These are phyloP conservation scores for Trichoderma citrinoviride DNA, from an alignment of 2,329 filamentous ascomycete species.

Conservation along the genomic window DNA sequence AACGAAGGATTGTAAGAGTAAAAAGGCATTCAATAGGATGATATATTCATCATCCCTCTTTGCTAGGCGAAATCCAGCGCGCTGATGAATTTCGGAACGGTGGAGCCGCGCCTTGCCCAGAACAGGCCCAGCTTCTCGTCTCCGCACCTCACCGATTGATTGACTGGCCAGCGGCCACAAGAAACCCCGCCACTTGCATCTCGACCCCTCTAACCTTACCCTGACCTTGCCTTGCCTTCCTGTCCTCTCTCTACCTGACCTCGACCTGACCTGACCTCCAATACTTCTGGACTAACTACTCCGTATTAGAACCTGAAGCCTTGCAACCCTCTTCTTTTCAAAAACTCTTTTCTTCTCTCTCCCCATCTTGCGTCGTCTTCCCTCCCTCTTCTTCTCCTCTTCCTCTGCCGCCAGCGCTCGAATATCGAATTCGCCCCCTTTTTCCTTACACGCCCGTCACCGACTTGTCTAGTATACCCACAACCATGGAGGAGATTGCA, in stretches of 20 bases:
- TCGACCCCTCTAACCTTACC: slow-evolving; percentile 26
- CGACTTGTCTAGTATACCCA: neutral
- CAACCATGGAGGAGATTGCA: slow-evolving; percentile 92
- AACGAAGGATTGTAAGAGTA: neutral
- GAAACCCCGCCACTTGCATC: slow-evolving; percentile 33
- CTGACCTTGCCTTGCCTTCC: neutral
- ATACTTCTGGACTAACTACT: neutral
- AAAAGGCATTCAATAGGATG: neutral
- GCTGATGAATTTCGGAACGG: slow-evolving; percentile 6
- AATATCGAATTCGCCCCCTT: neutral
- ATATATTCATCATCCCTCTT: neutral
- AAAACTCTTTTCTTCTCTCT: neutral
- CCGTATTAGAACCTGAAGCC: slow-evolving; percentile 12
- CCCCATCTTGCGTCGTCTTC: neutral
- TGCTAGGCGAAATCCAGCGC: neutral
- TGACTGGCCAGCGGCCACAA: slow-evolving; percentile 25
- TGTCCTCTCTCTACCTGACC: too few species aligned
- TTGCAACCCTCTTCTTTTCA: neutral
- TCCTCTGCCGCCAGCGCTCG: neutral
- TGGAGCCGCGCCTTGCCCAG: neutral
- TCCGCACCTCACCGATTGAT: slow-evolving; percentile 31
- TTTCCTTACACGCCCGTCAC: slow-evolving; percentile 18
- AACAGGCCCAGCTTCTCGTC: neutral
- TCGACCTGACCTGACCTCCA: too few species aligned
- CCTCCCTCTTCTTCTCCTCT: slow-evolving; percentile 9